These are phyloP conservation scores for Diospyros kaki DNA, from an alignment of 148 eudicot species.

Conservation along the genomic window DNA sequence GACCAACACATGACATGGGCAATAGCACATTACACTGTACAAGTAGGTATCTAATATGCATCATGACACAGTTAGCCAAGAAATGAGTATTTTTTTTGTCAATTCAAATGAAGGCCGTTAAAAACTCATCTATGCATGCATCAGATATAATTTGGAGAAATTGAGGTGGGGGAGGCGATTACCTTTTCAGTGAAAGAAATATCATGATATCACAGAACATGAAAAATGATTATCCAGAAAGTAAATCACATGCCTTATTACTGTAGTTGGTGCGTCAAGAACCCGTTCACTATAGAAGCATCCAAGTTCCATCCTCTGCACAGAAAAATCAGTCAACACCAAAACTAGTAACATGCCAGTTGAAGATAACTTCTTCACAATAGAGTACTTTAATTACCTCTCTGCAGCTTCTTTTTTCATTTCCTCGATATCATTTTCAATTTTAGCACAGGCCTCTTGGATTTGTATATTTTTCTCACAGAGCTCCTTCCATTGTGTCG, in stretches of 20 bases:
- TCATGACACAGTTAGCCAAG: too few relatives aligned
- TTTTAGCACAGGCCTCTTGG: conserved; percentile 62
- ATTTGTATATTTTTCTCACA: conserved; percentile 85
- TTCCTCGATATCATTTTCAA: conserved; percentile 47
- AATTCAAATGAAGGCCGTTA: too few relatives aligned
- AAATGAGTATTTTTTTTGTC: too few relatives aligned
- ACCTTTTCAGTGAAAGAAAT: too few relatives aligned
- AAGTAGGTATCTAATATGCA: too few relatives aligned
- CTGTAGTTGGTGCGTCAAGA: conserved; percentile 19
- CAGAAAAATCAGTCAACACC: background rate
- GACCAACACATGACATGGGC: too few relatives aligned
- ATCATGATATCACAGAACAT: too few relatives aligned
- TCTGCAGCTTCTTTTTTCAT: conserved; percentile 66
- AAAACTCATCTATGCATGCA: too few relatives aligned
- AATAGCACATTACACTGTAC: too few relatives aligned
- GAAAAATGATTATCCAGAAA: too few relatives aligned
- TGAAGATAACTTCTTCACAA: background rate
- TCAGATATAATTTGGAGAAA: too few relatives aligned
- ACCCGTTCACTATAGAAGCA: conserved; percentile 44
- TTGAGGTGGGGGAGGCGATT: too few relatives aligned
- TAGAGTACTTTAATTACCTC: conserved; percentile 36
- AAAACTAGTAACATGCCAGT: background rate
- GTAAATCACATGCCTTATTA: background rate
- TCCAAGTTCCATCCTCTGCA: conserved; percentile 73
- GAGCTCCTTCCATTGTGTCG: conserved; percentile 93